Evolutionary conservation across 257 asterid genomes (phyloP).

Genomic region (Solanum bulbocastanum): DNA sequence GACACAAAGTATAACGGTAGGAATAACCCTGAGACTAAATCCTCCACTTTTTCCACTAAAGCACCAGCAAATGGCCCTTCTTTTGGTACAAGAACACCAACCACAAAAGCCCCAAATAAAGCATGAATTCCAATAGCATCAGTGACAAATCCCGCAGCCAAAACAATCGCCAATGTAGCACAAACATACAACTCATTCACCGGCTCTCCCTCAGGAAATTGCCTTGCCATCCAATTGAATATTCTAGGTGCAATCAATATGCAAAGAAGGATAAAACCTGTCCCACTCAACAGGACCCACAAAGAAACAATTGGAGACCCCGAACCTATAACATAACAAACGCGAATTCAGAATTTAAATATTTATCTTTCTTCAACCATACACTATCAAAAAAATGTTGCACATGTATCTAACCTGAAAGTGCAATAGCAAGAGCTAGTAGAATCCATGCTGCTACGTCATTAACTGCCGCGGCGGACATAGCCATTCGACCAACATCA

Average conservation of each 20-base stretch:
- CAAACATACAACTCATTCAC: slow-evolving; percentile 41
- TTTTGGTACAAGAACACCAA: slow-evolving; percentile 36
- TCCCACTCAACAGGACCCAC: slow-evolving; percentile 18
- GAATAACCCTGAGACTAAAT: slow-evolving; percentile 25
- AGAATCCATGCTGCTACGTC: slow-evolving; percentile 22
- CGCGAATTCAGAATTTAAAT: not conserved
- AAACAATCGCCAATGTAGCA: slow-evolving; percentile 21
- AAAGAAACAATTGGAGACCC: slow-evolving; percentile 11
- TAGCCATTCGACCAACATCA: slow-evolving; percentile 11
- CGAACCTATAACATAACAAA: not conserved
- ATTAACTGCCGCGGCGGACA: slow-evolving; percentile 22
- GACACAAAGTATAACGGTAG: slow-evolving; percentile 26
- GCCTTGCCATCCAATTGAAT: slow-evolving; percentile 35
- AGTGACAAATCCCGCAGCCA: slow-evolving; percentile 17
- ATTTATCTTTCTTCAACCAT: not conserved
- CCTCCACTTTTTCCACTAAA: not conserved
- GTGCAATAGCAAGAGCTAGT: slow-evolving; percentile 1
- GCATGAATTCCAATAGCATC: slow-evolving; percentile 50
- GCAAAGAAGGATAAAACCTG: slow-evolving; percentile 19
- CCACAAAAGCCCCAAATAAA: slow-evolving; percentile 44
- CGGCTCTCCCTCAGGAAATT: slow-evolving; percentile 37
- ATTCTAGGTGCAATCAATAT: slow-evolving; percentile 22
- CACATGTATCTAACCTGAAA: slow-evolving; percentile 5
- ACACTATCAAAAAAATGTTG: not conserved
- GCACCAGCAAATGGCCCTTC: not conserved